Evolutionary conservation across 305 asterid species (phyloP), one percentile per base, ranked within the genome.

Genomic region (Fraxinus latifolia): DNA sequence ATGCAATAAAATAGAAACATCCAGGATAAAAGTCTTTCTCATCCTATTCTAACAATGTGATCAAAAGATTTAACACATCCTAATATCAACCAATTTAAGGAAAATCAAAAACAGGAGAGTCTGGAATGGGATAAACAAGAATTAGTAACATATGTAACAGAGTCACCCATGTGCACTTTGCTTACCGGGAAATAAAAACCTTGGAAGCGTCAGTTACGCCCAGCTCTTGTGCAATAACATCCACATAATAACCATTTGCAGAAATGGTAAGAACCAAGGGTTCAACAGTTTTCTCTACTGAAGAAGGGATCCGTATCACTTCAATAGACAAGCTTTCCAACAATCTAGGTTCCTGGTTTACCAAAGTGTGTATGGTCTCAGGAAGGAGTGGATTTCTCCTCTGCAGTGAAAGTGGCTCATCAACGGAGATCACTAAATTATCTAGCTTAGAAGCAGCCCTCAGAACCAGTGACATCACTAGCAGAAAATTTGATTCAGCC

Each of bases 121-220:
- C 47, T 1, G 31, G 77, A 36, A 75, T 33, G 76, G 47, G 14
- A 71, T 7, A 71, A 71, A 71, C 37, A 3, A 71, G 76, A 19
- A 32, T 71, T 71, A 81, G 62, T 81, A 58, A 32, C 31, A 62
- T 27, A 79, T 32, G 37, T 79, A 77, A 81, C 9, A 0, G 68
- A 50, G 19, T 47, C 17, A 5, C n/a, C 62, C 37, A 68, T 12
- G 55, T 17, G 72, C 32, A 70, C 76, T 31, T 23, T 79, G 75
- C 84, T 91, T 89, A 94, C 99, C 95, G 92, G 82, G 99, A 92
- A 82, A 96, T 85, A 79, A 92, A 82, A 86, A 94, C 85, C 87
- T 87, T 86, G 50, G 99, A 92, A 87, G 97, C 97, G 82, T 89
- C 95, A 0, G 77, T 42, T 65, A 86, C 27, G 37, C 91, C 94